These are phyloP conservation scores for Lecanosticta acicola DNA, from an alignment of 2,329 filamentous ascomycete genomes.

Conservation along the genomic window DNA sequence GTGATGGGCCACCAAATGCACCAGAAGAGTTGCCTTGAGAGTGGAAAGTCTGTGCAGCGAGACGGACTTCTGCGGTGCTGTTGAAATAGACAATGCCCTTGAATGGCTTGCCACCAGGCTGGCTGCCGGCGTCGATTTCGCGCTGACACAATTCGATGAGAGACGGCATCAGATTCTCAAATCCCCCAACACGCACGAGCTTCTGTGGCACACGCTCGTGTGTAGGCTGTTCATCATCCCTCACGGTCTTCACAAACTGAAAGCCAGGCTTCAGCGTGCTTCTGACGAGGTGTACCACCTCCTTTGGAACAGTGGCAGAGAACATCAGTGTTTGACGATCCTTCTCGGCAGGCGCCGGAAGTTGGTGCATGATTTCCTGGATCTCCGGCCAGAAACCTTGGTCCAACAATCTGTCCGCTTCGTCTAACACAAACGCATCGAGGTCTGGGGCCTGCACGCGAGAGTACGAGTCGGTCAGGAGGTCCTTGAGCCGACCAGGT, in stretches of 20 bases:
- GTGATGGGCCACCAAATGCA: slow-evolving; percentile 29
- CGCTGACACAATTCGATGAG: slow-evolving; percentile 66
- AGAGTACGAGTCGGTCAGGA: slow-evolving; percentile 61
- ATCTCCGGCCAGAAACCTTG: slow-evolving; percentile 49
- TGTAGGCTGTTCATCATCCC: slow-evolving; percentile 73
- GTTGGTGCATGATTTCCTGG: slow-evolving; percentile 40
- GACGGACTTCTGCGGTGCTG: slow-evolving; percentile 65
- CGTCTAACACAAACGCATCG: slow-evolving; percentile 57
- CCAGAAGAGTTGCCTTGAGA: too few species aligned
- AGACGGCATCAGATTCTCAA: slow-evolving; percentile 70
- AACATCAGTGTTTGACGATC: slow-evolving; percentile 89
- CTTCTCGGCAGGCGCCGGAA: slow-evolving; percentile 60
- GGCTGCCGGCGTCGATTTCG: slow-evolving; percentile 35
- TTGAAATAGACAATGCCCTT: slow-evolving; percentile 95
- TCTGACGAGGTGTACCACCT: slow-evolving; percentile 75
- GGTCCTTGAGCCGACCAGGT: slow-evolving; percentile 78
- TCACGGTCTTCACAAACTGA: slow-evolving; percentile 85
- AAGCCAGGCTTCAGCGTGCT: slow-evolving; percentile 75
- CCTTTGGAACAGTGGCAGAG: slow-evolving; percentile 82
- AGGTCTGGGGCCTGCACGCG: slow-evolving; percentile 60
- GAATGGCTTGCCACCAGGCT: slow-evolving; percentile 56
- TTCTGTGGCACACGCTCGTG: slow-evolving; percentile 81
- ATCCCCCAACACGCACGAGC: slow-evolving; percentile 59
- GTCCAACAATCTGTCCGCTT: slow-evolving; percentile 63
- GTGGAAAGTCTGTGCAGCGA: slow-evolving; percentile 56